These are phyloP conservation scores for Talaromyces rugulosus DNA, from an alignment of 2,329 filamentous ascomycete species.

Conservation along the genomic window DNA sequence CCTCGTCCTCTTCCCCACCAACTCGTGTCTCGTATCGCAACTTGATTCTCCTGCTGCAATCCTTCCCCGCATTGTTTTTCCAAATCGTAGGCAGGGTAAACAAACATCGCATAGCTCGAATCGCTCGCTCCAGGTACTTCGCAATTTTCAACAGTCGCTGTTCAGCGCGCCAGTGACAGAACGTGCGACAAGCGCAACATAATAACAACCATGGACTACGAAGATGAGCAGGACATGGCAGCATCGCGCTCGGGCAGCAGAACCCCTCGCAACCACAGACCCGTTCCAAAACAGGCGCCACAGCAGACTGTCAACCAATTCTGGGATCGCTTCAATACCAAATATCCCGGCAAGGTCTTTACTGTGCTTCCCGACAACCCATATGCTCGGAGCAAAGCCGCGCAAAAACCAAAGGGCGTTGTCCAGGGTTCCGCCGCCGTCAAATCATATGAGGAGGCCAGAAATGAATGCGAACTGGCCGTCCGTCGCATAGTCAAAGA, in stretches of 20 bases:
- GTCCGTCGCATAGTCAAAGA: constrained; percentile 56
- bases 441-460: constrained; percentile 69
- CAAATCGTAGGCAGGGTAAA: background rate
- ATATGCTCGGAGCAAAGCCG: constrained; percentile 58
- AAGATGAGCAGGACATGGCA: constrained; percentile 25
- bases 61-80: background rate
- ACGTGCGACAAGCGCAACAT: background rate
- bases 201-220: constrained; percentile 21
- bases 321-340: constrained; percentile 68
- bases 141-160: background rate
- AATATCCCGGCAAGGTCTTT: constrained; percentile 67
- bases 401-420: constrained; percentile 51
- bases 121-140: background rate
- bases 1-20: background rate
- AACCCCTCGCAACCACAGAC: constrained; percentile 28
- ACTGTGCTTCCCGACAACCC: constrained; percentile 66
- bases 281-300: constrained; percentile 49
- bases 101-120: background rate
- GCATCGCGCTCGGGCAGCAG: constrained; percentile 31
- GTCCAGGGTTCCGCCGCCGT: constrained; percentile 55
- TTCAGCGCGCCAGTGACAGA: background rate
- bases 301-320: constrained; percentile 68
- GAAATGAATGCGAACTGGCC: constrained; percentile 60
- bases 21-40: background rate
- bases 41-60: background rate